These are phyloP conservation scores for Phytophthora ohioensis DNA, from an alignment of 352 stramenopile genomes.

Conservation along the genomic window DNA sequence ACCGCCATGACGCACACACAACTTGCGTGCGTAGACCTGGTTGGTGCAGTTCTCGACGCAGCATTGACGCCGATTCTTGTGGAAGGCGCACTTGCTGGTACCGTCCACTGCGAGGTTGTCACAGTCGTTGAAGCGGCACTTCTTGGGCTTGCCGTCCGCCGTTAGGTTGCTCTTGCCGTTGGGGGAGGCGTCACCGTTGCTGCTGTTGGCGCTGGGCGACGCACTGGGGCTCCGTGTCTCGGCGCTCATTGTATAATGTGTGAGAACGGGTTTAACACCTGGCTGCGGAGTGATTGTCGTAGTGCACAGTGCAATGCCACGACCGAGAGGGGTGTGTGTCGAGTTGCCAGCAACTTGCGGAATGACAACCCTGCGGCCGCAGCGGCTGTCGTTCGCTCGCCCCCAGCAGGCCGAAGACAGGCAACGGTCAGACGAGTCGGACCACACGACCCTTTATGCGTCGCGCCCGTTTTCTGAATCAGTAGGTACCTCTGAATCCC, in stretches of 20 bases:
- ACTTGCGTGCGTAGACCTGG: conserved; percentile 84
- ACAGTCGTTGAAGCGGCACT: conserved; percentile 87
- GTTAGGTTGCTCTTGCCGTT: conserved; percentile 16
- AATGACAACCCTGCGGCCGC: conserved; percentile 55
- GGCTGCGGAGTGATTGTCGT: conserved; percentile 13
- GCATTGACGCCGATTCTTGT: conserved; percentile 86
- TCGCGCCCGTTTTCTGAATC: conserved; percentile 24
- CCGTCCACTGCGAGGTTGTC: conserved; percentile 76
- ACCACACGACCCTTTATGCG: conserved; percentile 14
- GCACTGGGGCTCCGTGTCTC: conserved; percentile 43
- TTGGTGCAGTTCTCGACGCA: conserved; percentile 86
- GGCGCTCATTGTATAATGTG: conserved; percentile 35
- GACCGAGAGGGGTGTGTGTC: conserved; percentile 40
- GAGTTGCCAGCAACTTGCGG: conserved; percentile 61
- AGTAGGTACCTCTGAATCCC: conserved; percentile 29
- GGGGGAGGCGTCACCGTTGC: conserved; percentile 33
- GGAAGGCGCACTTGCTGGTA: conserved; percentile 82
- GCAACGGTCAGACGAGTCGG: conserved; percentile 28
- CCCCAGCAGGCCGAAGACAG: conserved; percentile 25
- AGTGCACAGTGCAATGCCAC: conserved; percentile 37
- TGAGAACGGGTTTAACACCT: conserved; percentile 19
- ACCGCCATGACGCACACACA: conserved; percentile 83
- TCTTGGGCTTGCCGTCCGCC: conserved; percentile 50
- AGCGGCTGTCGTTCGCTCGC: conserved; percentile 54
- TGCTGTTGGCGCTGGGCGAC: conserved; percentile 35